Conservation (phyloP, 139 green algal genomes). For the Deuterostichococcus epilithicus region DNA sequence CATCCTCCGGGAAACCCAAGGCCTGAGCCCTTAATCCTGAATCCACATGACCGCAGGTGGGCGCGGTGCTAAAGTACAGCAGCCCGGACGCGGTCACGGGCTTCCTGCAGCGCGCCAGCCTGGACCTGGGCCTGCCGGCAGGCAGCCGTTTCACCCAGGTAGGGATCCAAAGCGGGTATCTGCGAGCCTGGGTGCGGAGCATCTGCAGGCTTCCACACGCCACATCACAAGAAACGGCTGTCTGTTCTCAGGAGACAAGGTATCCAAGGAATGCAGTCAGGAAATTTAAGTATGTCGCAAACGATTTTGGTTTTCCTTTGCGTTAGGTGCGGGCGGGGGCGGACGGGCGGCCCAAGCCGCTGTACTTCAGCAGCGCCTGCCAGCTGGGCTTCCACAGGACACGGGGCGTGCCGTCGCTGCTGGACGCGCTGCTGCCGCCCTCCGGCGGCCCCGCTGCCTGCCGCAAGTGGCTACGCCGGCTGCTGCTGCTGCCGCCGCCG, state of each 20-base stretch:
- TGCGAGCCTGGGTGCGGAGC: too few species aligned
- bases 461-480: constrained; percentile 33
- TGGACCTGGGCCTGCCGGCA: background rate
- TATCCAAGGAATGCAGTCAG: too few species aligned
- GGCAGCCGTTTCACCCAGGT: background rate
- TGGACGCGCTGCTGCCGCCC: constrained; percentile 51
- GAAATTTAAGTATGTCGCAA: too few species aligned
- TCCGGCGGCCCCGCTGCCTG: background rate
- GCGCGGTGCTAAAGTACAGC: constrained; percentile 31
- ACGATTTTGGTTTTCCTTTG: too few species aligned
- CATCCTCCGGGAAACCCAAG: too few species aligned
- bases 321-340: background rate
- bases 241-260: too few species aligned
- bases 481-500: constrained; percentile 56
- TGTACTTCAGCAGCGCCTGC: constrained; percentile 64
- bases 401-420: constrained; percentile 54
- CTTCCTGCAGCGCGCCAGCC: constrained; percentile 26
- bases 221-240: too few species aligned
- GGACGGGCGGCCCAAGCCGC: constrained; percentile 41
- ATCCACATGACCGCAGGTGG: constrained; percentile 19
- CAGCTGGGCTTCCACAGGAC: constrained; percentile 71
- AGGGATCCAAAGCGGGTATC: too few species aligned
- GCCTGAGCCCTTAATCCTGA: too few species aligned
- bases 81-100: constrained; percentile 34
- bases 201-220: too few species aligned